These are phyloP conservation scores for Mycena maculata DNA, from an alignment of 768 basidiomycete genomes.

Conservation along the genomic window DNA sequence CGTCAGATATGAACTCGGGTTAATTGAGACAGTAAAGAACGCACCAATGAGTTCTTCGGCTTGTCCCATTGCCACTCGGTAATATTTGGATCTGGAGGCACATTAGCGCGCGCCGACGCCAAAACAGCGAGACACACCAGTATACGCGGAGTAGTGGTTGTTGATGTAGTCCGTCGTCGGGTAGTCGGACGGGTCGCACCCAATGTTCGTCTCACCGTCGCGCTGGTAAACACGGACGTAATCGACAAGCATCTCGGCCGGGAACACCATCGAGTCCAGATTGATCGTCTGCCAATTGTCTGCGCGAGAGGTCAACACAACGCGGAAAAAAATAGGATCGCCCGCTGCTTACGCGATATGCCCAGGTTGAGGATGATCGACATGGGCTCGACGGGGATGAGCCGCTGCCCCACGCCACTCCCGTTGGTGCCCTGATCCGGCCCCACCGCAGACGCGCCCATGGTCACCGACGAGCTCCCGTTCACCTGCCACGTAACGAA, in stretches of 20 bases:
- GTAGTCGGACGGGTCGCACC: slow-evolving; percentile 72
- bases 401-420: slow-evolving; percentile 67
- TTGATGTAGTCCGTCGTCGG: slow-evolving; percentile 77
- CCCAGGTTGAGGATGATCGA: slow-evolving; percentile 72
- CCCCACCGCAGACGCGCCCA: slow-evolving; percentile 66
- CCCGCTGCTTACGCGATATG: slow-evolving; percentile 65
- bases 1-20: no score
- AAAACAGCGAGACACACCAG: slow-evolving; percentile 55
- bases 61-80: slow-evolving; percentile 56
- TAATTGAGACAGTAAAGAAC: slow-evolving; percentile 13
- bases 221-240: slow-evolving; percentile 88
- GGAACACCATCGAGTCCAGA: slow-evolving; percentile 69
- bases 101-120: no score
- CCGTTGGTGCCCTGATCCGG: slow-evolving; percentile 53
- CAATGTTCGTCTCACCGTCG: slow-evolving; percentile 64
- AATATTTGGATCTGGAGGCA: slow-evolving; percentile 51
- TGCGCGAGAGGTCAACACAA: slow-evolving; percentile 2
- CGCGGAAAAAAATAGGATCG: not conserved
- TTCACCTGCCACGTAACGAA: slow-evolving; percentile 83
- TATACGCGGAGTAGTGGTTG: slow-evolving; percentile 67
- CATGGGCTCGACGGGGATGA: slow-evolving; percentile 70
- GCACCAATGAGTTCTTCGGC: slow-evolving; percentile 52
- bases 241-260: slow-evolving; percentile 77
- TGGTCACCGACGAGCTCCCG: slow-evolving; percentile 58
- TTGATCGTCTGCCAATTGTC: slow-evolving; percentile 70